Evolutionary conservation across 176 grass and related monocot species (phyloP), one percentile per base, ranked within the genome.

Genomic region (Puccinellia tenuiflora): DNA sequence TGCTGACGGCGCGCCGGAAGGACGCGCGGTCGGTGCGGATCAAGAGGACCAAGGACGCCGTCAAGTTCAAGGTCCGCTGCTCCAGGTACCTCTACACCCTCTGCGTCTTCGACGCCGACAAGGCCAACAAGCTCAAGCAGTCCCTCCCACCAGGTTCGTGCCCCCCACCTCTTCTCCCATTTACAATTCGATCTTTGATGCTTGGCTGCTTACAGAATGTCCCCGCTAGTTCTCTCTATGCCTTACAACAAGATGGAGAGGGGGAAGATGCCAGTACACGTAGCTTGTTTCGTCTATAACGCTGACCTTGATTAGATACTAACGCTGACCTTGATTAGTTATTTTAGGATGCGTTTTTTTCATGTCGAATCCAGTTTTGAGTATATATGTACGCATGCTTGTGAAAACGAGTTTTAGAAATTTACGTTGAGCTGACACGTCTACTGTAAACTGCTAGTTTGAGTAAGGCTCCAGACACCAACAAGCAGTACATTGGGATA

Each of bases 21-120:
- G 92, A 95, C 37, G 92, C 92, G 47, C 84, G 87, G 38, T 95
- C 87, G 26, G 92, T 95, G 74, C 83, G 88, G 53, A 95, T 95
- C 73, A 92, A 92, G 85, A 89, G 92, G 51, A 89, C 89, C 77
- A 94, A 92, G 87, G 85, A 88, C 83, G 90, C 86, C 25, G 90
- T 95, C 68, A 95, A 95, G 85, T 95, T 95, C 81, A 95, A 95
- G 92, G 92, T 95, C 9, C 81, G 90, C 29, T 95, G 92, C 72
- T 91, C 92, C 74, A 95, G 62, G 87, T 95, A 95, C 87, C 87
- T 95, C 18, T 95, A 95, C 87, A 95, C 92, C 26, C 90, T 95
- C 51, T 95, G 90, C 81, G 92, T 95, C 68, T 87, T 92, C 57
- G 92, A 95, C 85, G 77, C 90, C 21, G 92, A 95, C 85, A 95